phyloP scores from a whole-genome alignment of 164 flowering plant species.

The Pachysandra terminalis region DNA sequence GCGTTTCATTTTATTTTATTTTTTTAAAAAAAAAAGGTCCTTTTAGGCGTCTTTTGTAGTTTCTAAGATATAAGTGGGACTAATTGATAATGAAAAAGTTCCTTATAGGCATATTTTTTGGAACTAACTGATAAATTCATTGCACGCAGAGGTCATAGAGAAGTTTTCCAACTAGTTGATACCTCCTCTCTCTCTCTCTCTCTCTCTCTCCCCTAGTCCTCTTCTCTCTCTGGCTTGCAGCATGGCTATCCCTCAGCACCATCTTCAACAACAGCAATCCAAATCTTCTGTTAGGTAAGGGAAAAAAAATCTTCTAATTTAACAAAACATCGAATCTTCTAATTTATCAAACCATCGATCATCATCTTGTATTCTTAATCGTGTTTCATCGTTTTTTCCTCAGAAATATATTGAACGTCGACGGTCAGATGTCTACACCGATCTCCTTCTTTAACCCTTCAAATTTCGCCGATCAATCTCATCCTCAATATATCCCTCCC shows the following conservation, averaged over 20 bases:
- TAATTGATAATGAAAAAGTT: too few relatives aligned
- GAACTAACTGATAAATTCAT: too few relatives aligned
- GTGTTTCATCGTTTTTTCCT: background rate
- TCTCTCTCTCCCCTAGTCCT: background rate
- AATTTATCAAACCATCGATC: background rate
- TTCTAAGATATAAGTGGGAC: too few relatives aligned
- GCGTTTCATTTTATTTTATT: too few relatives aligned
- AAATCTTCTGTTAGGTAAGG: conserved; percentile 32
- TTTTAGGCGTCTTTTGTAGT: too few relatives aligned
- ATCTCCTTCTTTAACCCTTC: conserved; percentile 32
- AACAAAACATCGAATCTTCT: too few relatives aligned
- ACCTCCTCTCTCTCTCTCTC: background rate
- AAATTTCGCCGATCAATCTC: conserved; percentile 53
- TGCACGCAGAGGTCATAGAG: too few relatives aligned
- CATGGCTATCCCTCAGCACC: conserved; percentile 49
- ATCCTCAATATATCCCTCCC: conserved; percentile 62
- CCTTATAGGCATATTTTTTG: too few relatives aligned
- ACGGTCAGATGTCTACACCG: conserved; percentile 48
- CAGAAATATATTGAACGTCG: conserved; percentile 51
- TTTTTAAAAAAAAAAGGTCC: too few relatives aligned
- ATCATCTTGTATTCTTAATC: background rate
- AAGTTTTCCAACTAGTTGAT: background rate
- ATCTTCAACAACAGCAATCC: conserved; percentile 34
- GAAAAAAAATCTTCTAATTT: background rate
- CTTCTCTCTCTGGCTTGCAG: background rate